A percentile compares a stretch with the other conserved stretches of the same genome.
phyloP scores from a whole-genome alignment of 2,329 filamentous ascomycete genomes.

The Fusarium multiceps region DNA sequence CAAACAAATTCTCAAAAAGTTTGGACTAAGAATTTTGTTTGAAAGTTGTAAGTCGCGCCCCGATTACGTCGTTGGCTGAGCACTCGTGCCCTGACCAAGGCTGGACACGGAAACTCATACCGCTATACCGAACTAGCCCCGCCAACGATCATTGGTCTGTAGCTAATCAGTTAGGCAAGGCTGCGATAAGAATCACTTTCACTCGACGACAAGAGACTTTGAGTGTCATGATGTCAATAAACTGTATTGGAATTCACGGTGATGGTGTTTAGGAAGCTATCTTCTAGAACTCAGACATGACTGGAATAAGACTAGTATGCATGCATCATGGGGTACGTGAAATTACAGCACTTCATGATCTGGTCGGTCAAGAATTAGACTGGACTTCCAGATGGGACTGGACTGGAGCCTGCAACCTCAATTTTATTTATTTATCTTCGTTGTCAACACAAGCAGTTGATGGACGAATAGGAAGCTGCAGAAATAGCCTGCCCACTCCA shows the following conservation, averaged over 20 bases:
- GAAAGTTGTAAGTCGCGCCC: slow-evolving; percentile 26
- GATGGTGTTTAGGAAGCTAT: neutral
- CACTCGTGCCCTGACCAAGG: slow-evolving; percentile 37
- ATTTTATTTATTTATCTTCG: slow-evolving; percentile 10
- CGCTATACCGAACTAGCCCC: slow-evolving; percentile 36
- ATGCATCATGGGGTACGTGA: neutral
- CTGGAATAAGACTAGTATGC: neutral
- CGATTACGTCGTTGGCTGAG: slow-evolving; percentile 43
- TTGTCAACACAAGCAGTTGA: slow-evolving; percentile 18
- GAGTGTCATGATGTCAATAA: neutral
- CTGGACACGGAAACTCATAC: slow-evolving; percentile 29
- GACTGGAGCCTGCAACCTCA: slow-evolving; percentile 2
- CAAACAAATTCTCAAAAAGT: slow-evolving; percentile 1
- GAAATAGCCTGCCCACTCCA: slow-evolving; percentile 11
- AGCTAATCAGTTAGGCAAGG: slow-evolving; percentile 22
- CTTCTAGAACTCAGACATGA: neutral
- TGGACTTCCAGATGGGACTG: neutral
- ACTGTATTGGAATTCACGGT: neutral
- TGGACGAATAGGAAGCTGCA: slow-evolving; percentile 27
- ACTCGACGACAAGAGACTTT: neutral
- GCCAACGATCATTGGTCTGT: slow-evolving; percentile 29
- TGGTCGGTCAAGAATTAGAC: neutral
- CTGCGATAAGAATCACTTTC: slow-evolving; percentile 6
- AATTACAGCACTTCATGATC: slow-evolving; percentile 20
- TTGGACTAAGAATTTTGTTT: slow-evolving; percentile 24